Evolutionary conservation across 805 yeast genomes (phyloP).

Genomic region (Candida sonorensis): DNA sequence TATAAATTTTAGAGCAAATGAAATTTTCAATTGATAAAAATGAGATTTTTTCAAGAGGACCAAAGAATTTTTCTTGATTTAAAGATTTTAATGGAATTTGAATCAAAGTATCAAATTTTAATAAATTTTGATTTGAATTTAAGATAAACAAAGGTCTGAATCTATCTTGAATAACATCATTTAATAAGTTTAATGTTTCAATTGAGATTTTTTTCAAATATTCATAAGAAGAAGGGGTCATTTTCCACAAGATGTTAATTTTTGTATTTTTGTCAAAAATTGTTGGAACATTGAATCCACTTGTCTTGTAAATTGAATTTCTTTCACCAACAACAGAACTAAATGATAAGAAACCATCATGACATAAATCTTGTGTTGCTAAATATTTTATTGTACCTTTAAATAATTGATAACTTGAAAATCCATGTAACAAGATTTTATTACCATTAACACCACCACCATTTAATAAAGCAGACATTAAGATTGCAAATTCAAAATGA

Average conservation of each 20-base stretch:
- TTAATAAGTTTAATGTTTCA: conserved; percentile 59
- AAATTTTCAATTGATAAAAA: conserved; percentile 65
- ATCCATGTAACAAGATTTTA: conserved; percentile 76
- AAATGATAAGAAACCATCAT: conserved; percentile 61
- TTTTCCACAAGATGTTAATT: conserved; percentile 74
- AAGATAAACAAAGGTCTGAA: conserved; percentile 72
- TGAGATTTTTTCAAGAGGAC: conserved; percentile 65
- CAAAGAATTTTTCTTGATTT: conserved; percentile 39
- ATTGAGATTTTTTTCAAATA: conserved; percentile 58
- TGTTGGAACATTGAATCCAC: conserved; percentile 69
- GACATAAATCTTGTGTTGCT: conserved; percentile 68
- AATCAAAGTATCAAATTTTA: conserved; percentile 63
- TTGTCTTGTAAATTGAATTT: conserved; percentile 38
- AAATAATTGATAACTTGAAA: conserved; percentile 88
- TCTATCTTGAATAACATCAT: conserved; percentile 77
- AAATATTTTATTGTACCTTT: conserved; percentile 79
- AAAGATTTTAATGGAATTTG: conserved; percentile 42
- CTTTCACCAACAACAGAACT: conserved; percentile 45
- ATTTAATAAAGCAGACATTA: conserved; percentile 73
- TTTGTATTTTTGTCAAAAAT: conserved; percentile 70
- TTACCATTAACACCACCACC: conserved; percentile 79
- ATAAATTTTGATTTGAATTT: conserved; percentile 41
- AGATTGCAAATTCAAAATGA: conserved; percentile 76
- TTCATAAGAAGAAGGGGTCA: conserved; percentile 62
- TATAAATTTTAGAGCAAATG: conserved; percentile 52